Evolutionary conservation across 345 rosid genomes (phyloP).

Genomic region (Limnanthes douglasii): DNA sequence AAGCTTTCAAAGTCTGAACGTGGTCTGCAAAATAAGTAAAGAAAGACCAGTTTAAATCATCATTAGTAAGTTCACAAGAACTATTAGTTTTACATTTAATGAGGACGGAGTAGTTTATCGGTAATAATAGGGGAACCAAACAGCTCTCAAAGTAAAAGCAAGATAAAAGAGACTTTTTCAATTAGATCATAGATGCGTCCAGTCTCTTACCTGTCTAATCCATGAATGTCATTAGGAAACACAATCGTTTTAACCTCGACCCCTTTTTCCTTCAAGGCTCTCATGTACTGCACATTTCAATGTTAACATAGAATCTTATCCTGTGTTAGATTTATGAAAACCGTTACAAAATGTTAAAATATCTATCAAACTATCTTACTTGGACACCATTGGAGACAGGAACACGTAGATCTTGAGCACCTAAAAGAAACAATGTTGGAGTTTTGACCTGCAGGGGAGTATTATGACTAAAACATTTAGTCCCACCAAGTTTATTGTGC

Average conservation of each 20-base stretch:
- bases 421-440: slow-evolving; percentile 68
- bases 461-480: too few relatives aligned
- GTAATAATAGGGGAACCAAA: too few relatives aligned
- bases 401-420: slow-evolving; percentile 84
- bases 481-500: too few relatives aligned
- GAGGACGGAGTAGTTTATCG: too few relatives aligned
- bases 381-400: slow-evolving; percentile 73
- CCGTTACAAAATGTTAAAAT: not conserved
- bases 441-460: slow-evolving; percentile 87
- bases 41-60: too few relatives aligned
- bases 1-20: slow-evolving; percentile 77
- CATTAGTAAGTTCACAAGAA: too few relatives aligned
- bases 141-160: too few relatives aligned
- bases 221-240: slow-evolving; percentile 69
- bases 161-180: too few relatives aligned
- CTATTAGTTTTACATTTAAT: too few relatives aligned
- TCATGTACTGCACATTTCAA: slow-evolving; percentile 36
- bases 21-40: slow-evolving; percentile 45
- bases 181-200: too few relatives aligned
- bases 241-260: slow-evolving; percentile 50
- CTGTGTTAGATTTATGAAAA: not conserved
- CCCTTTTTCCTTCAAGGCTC: slow-evolving; percentile 74
- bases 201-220: slow-evolving; percentile 41
- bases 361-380: slow-evolving; percentile 20
- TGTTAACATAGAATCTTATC: too few relatives aligned